phyloP scores from a whole-genome alignment of 768 basidiomycete genomes.

The Boletus rex-veris region DNA sequence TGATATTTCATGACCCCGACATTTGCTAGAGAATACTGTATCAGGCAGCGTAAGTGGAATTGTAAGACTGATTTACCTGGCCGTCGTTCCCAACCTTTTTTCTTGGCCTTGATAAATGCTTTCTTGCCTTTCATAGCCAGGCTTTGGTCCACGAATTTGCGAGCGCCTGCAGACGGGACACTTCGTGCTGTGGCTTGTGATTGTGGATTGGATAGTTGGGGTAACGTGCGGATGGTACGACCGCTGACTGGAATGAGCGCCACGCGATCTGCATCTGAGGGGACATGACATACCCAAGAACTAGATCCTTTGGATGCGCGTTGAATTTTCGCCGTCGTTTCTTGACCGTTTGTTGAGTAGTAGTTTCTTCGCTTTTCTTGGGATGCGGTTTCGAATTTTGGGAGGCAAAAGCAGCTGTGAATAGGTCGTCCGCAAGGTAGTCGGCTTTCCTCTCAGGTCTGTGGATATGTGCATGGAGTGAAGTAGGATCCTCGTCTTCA shows the following conservation, averaged over 20 bases:
- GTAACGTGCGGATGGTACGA: slow-evolving; percentile 50
- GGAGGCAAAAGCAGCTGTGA: slow-evolving; percentile 51
- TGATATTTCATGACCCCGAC: slow-evolving; percentile 52
- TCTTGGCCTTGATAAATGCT: slow-evolving; percentile 32
- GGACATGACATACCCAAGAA: slow-evolving; percentile 47
- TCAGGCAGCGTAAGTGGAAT: neutral
- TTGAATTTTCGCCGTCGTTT: slow-evolving; percentile 33
- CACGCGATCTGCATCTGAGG: neutral
- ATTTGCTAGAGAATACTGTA: slow-evolving; percentile 38
- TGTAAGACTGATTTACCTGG: slow-evolving; percentile 43
- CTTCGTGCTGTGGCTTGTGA: slow-evolving; percentile 39
- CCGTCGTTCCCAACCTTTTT: slow-evolving; percentile 54
- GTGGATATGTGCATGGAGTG: neutral
- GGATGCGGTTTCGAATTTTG: slow-evolving; percentile 11
- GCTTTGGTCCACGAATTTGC: slow-evolving; percentile 50
- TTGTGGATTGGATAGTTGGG: slow-evolving; percentile 25
- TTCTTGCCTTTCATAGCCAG: slow-evolving; percentile 44
- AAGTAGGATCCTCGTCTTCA: slow-evolving; percentile 4
- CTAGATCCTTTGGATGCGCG: slow-evolving; percentile 44
- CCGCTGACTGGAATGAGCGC: slow-evolving; percentile 37
- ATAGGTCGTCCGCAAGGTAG: slow-evolving; percentile 66
- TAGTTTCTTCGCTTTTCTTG: slow-evolving; percentile 23
- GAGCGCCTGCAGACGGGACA: slow-evolving; percentile 46
- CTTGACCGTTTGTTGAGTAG: slow-evolving; percentile 22
- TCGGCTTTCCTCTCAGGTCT: slow-evolving; percentile 35